Percentiles rank a stretch among this genome's conserved stretches.
Conservation (phyloP, 148 eudicot genomes). For the Diospyros kaki region DNA sequence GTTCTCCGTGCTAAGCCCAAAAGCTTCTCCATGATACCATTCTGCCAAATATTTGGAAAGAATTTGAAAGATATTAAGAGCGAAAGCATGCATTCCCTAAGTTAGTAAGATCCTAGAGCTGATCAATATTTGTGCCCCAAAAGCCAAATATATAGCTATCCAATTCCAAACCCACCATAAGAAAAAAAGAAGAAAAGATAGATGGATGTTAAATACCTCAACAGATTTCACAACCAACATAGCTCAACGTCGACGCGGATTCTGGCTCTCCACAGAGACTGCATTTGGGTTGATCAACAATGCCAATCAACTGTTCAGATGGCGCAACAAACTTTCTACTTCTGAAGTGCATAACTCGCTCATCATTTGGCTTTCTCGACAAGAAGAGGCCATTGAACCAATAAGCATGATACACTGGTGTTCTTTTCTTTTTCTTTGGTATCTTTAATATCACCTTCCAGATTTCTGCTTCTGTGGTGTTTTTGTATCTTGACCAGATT, state of each 20-base stretch:
- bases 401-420: constrained; percentile 34
- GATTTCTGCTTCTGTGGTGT: constrained; percentile 18
- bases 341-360: constrained; percentile 51
- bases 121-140: constrained; percentile 5
- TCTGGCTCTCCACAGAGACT: constrained; percentile 60
- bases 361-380: constrained; percentile 71
- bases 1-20: constrained; percentile 51
- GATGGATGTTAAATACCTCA: constrained; percentile 38
- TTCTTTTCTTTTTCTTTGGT: constrained; percentile 48
- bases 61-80: no score
- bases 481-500: constrained; percentile 25
- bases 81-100: background rate
- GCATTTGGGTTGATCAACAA: constrained; percentile 50
- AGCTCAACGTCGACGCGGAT: constrained; percentile 35
- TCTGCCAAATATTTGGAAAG: constrained; percentile 39
- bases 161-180: no score
- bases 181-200: no score
- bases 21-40: constrained; percentile 96
- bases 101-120: background rate
- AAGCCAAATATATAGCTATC: constrained; percentile 17
- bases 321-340: constrained; percentile 39
- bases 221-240: constrained; percentile 73
- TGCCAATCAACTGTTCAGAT: constrained; percentile 29
- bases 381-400: constrained; percentile 76
- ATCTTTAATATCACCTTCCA: constrained; percentile 28